These are phyloP conservation scores for Didymella pinodella DNA, from an alignment of 2,329 filamentous ascomycete species.

Conservation along the genomic window DNA sequence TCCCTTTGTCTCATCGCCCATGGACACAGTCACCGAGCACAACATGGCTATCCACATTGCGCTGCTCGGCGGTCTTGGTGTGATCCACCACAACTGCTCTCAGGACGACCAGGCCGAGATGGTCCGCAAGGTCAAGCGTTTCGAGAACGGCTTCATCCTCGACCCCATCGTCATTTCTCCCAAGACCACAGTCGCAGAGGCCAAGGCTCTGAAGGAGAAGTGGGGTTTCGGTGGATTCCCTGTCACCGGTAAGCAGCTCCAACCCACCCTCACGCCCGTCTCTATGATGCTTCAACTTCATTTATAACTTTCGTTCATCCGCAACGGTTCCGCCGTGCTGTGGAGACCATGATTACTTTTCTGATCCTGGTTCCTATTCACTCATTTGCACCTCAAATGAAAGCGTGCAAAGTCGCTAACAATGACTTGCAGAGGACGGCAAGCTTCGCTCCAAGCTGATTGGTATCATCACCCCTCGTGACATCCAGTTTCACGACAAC, in stretches of 20 bases:
- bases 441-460: slow-evolving; percentile 94
- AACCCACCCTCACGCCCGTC: slow-evolving; percentile 35
- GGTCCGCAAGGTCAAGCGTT: slow-evolving; percentile 98
- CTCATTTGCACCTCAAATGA: slow-evolving; percentile 7
- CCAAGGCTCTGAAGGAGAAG: slow-evolving; percentile 91
- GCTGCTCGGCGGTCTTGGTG: slow-evolving; percentile 84
- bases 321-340: slow-evolving; percentile 88
- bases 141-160: slow-evolving; percentile 98
- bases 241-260: slow-evolving; percentile 81
- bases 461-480: slow-evolving; percentile 96
- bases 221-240: slow-evolving; percentile 99
- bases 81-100: slow-evolving; percentile 99
- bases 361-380: slow-evolving; percentile 51
- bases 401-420: slow-evolving; percentile 31
- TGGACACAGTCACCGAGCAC: slow-evolving; percentile 99
- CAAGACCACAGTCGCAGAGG: slow-evolving; percentile 87
- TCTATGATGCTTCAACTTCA: slow-evolving; percentile 78
- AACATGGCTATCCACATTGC: slow-evolving; percentile 99
- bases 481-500: slow-evolving; percentile 94
- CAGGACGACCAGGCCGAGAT: slow-evolving; percentile 96
- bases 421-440: slow-evolving; percentile 73
- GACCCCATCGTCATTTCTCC: slow-evolving; percentile 93
- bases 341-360: slow-evolving; percentile 68
- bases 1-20: slow-evolving; percentile 95
- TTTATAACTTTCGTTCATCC: slow-evolving; percentile 99